Evolutionary conservation across 2,329 filamentous ascomycete genomes (phyloP).

Genomic region (Colletotrichum horii): DNA sequence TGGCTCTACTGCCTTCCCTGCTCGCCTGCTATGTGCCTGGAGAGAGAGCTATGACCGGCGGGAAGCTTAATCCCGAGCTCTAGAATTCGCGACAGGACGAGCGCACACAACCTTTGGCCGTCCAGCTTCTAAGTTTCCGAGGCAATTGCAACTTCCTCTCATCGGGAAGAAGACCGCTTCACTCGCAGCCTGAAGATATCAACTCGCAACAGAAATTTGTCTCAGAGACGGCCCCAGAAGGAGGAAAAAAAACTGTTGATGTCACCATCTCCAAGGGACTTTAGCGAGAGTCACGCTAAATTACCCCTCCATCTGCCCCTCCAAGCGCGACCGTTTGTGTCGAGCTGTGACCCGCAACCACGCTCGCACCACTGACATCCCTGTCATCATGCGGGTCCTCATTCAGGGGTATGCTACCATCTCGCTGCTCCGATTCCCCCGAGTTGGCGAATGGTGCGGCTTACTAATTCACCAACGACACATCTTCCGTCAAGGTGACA

Average conservation of each 20-base stretch:
- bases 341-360: not conserved
- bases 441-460: not conserved
- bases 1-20: not conserved
- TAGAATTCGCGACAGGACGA: not conserved
- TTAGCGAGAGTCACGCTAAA: not conserved
- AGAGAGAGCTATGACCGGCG: conserved; percentile 4
- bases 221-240: not conserved
- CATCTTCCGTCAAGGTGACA: conserved; percentile 6
- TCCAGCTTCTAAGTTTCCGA: not conserved
- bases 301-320: conserved; percentile 20
- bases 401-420: not conserved
- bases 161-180: not conserved
- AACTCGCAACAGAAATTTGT: not conserved
- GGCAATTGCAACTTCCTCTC: not conserved
- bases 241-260: not conserved
- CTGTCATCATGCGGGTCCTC: not conserved
- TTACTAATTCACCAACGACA: conserved; percentile 20
- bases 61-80: conserved; percentile 3
- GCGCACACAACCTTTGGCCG: not conserved
- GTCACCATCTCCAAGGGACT: not conserved
- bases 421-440: conserved; percentile 20
- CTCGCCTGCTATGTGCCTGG: not conserved
- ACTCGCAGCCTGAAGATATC: not conserved
- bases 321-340: not conserved
- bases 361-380: not conserved